Base-by-base conservation (phyloP, 192 early-diverging fungal species). In the Podochytrium sp. region DNA sequence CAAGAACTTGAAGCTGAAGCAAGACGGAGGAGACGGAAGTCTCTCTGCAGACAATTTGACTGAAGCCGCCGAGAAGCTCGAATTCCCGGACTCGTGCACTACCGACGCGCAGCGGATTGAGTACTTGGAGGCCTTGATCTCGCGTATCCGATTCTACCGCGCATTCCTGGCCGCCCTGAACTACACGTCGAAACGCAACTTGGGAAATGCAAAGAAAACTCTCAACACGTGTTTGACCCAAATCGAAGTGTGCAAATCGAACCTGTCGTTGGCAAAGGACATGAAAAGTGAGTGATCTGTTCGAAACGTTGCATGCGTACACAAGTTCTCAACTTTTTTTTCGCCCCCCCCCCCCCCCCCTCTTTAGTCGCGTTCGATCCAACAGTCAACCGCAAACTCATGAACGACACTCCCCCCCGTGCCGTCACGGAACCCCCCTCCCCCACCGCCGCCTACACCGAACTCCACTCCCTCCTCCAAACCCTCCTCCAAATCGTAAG, bases 171-270 rank as follows among this genome's bases (percentile, higher is more conserved):
- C 47, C 6, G 35, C 74, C 12, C 29, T 75, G 6, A 49, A 25
- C 42, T 67, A 66, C 40, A 68, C 40, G 16, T 23, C 49, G 5
- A 38, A 47, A 37, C 27, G 65, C 6, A 67, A 67, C 38, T 23
- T 67, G 47, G 63, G 52, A 7, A 75, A 53, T 35, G 74, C 74
- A n/a, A 75, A 75, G 58, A 66, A 67, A 34, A 67, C 52, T 27
- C 34, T 75, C 27, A 49, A 20, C 37, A 53, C 61, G 32, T 47
- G 65, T 18, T 37, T 75, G 4, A 33, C 53, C 6, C 64, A 67
- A 59, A 32, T 67, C 55, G 47, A 75, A 20, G 6, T 67, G 20
- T 66, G 64, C 50, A 51, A 49, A 25, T 23, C 29, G 0, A 23
- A 29, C 20, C 3, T 58, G 10, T 4, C 6, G 5, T 39, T 75